Percentiles rank a stretch among this genome's conserved stretches.
Evolutionary conservation across 192 early-diverging fungal species (phyloP).

Genomic region (Coemansia sp.): DNA sequence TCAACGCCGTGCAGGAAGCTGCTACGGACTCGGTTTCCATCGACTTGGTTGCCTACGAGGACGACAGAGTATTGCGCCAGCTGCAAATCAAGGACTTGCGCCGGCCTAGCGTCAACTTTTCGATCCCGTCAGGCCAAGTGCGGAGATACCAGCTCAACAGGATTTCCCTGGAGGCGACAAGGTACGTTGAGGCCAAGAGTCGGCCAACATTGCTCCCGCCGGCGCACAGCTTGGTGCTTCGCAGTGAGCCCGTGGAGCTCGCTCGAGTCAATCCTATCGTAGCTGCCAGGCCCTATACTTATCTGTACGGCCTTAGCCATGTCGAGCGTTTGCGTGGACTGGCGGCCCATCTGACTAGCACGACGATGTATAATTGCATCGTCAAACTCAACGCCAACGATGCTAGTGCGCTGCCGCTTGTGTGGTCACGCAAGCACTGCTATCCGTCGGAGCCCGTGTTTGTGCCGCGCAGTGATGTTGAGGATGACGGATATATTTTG

Average conservation of each 20-base stretch:
- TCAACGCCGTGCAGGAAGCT: conserved; percentile 70
- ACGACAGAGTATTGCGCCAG: conserved; percentile 61
- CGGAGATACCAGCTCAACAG: conserved; percentile 63
- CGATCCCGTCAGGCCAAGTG: conserved; percentile 56
- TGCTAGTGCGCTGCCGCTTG: conserved; percentile 19
- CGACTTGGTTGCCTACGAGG: conserved; percentile 64
- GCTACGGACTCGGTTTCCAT: conserved; percentile 61
- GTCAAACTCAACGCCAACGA: conserved; percentile 57
- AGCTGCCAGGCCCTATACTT: conserved; percentile 50
- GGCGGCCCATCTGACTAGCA: conserved; percentile 16
- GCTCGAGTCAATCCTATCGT: conserved; percentile 56
- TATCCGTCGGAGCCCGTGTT: conserved; percentile 81
- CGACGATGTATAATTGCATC: conserved; percentile 58
- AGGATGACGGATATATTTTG: conserved; percentile 77
- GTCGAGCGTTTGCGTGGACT: conserved; percentile 40
- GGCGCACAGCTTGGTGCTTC: conserved; percentile 42
- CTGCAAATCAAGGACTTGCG: conserved; percentile 59
- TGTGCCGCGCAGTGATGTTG: conserved; percentile 60
- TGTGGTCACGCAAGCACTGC: conserved; percentile 62
- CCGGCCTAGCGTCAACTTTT: conserved; percentile 35
- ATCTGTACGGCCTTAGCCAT: conserved; percentile 52
- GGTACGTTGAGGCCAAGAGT: conserved; percentile 46
- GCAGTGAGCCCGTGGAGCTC: conserved; percentile 55
- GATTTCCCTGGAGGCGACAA: conserved; percentile 60
- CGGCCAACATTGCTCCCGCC: conserved; percentile 16